phyloP scores from a whole-genome alignment of 2,329 filamentous ascomycete genomes.

The Escovopsis sp. region DNA sequence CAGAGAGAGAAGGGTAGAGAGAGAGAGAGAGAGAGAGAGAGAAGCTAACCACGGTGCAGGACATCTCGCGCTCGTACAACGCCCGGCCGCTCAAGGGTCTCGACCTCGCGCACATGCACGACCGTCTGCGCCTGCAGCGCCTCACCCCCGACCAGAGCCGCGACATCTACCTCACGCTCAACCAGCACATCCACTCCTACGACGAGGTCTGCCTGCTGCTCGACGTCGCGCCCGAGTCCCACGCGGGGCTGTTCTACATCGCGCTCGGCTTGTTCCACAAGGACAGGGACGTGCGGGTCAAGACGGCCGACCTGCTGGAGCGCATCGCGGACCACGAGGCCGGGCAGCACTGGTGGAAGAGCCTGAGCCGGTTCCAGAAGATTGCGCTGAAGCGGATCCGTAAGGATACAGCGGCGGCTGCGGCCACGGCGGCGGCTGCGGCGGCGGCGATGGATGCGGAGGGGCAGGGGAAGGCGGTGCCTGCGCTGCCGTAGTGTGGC shows the following conservation, averaged over 20 bases:
- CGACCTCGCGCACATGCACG: slow-evolving; percentile 84
- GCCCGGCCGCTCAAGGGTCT: slow-evolving; percentile 60
- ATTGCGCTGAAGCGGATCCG: slow-evolving; percentile 70
- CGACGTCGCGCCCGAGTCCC: slow-evolving; percentile 68
- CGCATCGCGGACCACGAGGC: slow-evolving; percentile 76
- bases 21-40: too few relatives aligned
- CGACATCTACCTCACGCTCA: slow-evolving; percentile 72
- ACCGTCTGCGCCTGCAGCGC: slow-evolving; percentile 72
- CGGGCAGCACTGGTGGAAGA: slow-evolving; percentile 83
- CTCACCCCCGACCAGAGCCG: slow-evolving; percentile 61
- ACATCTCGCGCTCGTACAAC: slow-evolving; percentile 49
- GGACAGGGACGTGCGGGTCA: slow-evolving; percentile 60
- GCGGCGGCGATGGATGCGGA: slow-evolving; percentile 25
- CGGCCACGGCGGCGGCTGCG: too few relatives aligned
- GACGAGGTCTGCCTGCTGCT: slow-evolving; percentile 76
- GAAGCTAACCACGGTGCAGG: slow-evolving; percentile 26
- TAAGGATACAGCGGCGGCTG: slow-evolving; percentile 41
- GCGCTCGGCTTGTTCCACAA: slow-evolving; percentile 87
- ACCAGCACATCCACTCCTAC: slow-evolving; percentile 62
- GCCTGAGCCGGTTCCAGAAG: slow-evolving; percentile 76
- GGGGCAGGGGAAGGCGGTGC: slow-evolving; percentile 30
- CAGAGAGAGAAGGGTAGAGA: too few relatives aligned
- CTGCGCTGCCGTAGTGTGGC: too few relatives aligned
- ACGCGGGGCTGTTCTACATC: slow-evolving; percentile 81
- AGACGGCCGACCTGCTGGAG: slow-evolving; percentile 66